Conservation (phyloP, 2,329 filamentous ascomycete species). For the Sarocladium brachiariae region DNA sequence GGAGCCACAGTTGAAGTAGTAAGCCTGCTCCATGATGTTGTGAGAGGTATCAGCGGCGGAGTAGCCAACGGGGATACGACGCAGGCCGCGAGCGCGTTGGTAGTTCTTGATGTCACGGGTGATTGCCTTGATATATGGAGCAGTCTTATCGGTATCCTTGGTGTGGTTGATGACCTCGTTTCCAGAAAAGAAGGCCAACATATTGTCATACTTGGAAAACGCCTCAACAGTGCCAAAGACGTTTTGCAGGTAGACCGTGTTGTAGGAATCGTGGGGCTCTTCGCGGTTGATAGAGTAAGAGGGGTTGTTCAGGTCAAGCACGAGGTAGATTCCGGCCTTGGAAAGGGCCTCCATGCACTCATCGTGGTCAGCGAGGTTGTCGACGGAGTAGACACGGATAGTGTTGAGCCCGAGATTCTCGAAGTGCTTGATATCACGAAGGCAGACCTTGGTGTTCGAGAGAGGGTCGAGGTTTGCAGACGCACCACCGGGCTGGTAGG, state of each 20-base stretch:
- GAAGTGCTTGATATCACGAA: slow-evolving; percentile 76
- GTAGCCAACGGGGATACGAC: slow-evolving; percentile 68
- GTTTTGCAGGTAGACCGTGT: slow-evolving; percentile 73
- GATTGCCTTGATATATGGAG: slow-evolving; percentile 71
- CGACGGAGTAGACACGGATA: slow-evolving; percentile 85
- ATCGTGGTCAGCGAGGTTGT: slow-evolving; percentile 77
- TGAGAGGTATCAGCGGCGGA: slow-evolving; percentile 72
- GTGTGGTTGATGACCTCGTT: slow-evolving; percentile 73
- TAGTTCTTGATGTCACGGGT: slow-evolving; percentile 72
- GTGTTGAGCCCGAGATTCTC: slow-evolving; percentile 84
- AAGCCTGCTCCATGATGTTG: slow-evolving; percentile 79
- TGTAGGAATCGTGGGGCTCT: slow-evolving; percentile 75
- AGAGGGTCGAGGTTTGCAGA: slow-evolving; percentile 63
- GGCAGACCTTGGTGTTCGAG: slow-evolving; percentile 61
- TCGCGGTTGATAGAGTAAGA: slow-evolving; percentile 80
- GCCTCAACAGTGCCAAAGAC: slow-evolving; percentile 84
- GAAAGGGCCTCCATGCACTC: slow-evolving; percentile 76
- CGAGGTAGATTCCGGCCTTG: slow-evolving; percentile 85
- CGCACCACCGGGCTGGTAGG: slow-evolving; percentile 57
- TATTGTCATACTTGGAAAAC: slow-evolving; percentile 79
- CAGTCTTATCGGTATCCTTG: slow-evolving; percentile 54
- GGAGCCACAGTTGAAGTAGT: slow-evolving; percentile 89
- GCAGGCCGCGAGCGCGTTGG: slow-evolving; percentile 54
- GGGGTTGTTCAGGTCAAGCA: slow-evolving; percentile 86
- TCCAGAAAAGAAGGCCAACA: slow-evolving; percentile 76